A percentile compares a stretch with the other conserved stretches of the same genome.
Conservation (phyloP, 1,139 yeast genomes). For the Blastobotrys proliferans region DNA sequence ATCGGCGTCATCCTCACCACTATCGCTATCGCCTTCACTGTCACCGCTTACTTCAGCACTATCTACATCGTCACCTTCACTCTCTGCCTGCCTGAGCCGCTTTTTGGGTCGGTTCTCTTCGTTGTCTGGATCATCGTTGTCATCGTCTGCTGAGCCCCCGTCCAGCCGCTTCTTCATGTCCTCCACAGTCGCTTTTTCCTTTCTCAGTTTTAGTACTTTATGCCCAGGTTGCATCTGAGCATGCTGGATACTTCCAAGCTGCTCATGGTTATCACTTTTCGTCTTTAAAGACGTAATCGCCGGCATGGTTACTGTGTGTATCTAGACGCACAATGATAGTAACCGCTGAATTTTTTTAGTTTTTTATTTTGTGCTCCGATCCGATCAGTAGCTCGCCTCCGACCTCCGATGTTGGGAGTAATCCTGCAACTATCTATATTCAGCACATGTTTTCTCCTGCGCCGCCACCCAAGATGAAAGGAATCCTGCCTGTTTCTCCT, state of each 20-base stretch:
- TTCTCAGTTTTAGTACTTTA: conserved; percentile 53
- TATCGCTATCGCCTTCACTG: conserved; percentile 23
- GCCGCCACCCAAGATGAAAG: too few species aligned
- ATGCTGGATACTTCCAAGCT: conserved; percentile 51
- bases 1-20: conserved; percentile 17
- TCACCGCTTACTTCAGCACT: conserved; percentile 25
- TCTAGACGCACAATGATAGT: too few species aligned
- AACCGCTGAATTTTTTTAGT: too few species aligned
- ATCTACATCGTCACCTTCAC: conserved; percentile 18
- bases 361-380: too few species aligned
- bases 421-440: too few species aligned
- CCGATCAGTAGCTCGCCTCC: too few species aligned
- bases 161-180: conserved; percentile 7
- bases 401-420: too few species aligned
- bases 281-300: conserved; percentile 8
- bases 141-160: conserved; percentile 5
- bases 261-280: conserved; percentile 18
- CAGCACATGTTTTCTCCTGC: too few species aligned
- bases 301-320: conserved; percentile 9
- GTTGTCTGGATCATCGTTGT: conserved; percentile 20
- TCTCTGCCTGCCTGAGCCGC: conserved; percentile 22
- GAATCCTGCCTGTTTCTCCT: too few species aligned
- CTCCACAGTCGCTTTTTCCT: conserved; percentile 23
- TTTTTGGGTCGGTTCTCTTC: conserved; percentile 14
- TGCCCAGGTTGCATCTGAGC: conserved; percentile 71